A percentile compares a stretch with the other conserved stretches of the same genome.
These are phyloP conservation scores for Salix brachista DNA, from an alignment of 345 rosid genomes.

Conservation along the genomic window DNA sequence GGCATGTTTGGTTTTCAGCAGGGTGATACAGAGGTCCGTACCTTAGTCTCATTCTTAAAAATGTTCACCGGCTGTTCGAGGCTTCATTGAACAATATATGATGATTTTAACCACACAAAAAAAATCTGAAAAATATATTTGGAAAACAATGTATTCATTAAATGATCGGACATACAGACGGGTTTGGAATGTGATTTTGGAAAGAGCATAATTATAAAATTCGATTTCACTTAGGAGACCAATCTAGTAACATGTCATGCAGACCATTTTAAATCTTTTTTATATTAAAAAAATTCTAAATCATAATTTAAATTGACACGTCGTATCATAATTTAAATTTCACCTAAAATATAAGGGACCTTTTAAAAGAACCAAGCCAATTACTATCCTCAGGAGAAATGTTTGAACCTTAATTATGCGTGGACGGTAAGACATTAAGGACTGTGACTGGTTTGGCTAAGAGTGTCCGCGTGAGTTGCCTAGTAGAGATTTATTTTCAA, in stretches of 20 bases:
- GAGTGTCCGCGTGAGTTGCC: not conserved
- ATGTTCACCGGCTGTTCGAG: not conserved
- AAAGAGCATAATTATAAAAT: too few relatives aligned
- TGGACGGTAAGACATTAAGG: conserved; percentile 40
- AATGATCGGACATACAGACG: not conserved
- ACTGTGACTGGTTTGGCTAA: too few relatives aligned
- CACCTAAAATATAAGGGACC: conserved; percentile 5
- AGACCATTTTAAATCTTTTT: too few relatives aligned
- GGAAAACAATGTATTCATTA: not conserved
- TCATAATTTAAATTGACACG: too few relatives aligned
- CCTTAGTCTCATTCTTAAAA: not conserved
- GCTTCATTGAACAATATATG: not conserved
- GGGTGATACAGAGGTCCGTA: conserved; percentile 49
- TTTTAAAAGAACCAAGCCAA: conserved; percentile 44
- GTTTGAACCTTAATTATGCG: conserved; percentile 46
- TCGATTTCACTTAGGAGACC: too few relatives aligned
- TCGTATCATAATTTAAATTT: too few relatives aligned
- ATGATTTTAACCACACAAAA: too few relatives aligned
- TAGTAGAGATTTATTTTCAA: not conserved
- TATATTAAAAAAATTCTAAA: too few relatives aligned
- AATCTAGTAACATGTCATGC: too few relatives aligned
- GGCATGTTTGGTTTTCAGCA: conserved; percentile 56
- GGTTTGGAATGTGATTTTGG: too few relatives aligned
- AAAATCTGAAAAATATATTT: too few relatives aligned
- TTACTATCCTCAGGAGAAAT: conserved; percentile 56